Percentiles rank a stretch among this genome's conserved stretches.
These are phyloP conservation scores for Leccinum fuscescens DNA, from an alignment of 1,284 basidiomycete species.

Conservation along the genomic window DNA sequence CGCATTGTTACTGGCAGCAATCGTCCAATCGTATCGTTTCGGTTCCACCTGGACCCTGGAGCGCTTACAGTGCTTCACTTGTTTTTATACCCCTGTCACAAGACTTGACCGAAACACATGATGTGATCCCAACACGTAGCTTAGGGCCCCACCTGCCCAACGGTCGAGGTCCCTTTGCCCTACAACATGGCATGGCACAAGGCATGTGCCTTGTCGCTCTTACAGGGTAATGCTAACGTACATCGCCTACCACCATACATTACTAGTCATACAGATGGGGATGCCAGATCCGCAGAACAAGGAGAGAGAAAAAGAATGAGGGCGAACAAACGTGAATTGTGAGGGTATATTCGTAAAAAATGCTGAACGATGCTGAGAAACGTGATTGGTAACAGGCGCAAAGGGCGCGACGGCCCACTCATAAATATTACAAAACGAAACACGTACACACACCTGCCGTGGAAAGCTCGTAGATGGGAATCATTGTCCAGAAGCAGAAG, in stretches of 20 bases:
- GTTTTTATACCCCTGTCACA: neutral
- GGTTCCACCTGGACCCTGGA: neutral
- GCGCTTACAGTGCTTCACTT: neutral
- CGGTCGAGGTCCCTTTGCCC: constrained; percentile 9
- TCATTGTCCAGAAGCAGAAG: constrained; percentile 5
- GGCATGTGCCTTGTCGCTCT: constrained; percentile 14
- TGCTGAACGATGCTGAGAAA: constrained; percentile 20
- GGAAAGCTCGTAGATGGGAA: constrained; percentile 7
- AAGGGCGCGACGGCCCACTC: constrained; percentile 10
- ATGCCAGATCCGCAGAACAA: constrained; percentile 28
- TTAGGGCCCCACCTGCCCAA: constrained; percentile 10
- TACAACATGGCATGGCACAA: neutral
- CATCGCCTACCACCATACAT: constrained; percentile 13
- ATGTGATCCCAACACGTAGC: constrained; percentile 10
- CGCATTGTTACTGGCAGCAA: constrained; percentile 1
- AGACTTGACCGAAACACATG: neutral
- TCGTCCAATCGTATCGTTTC: neutral
- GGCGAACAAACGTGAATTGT: constrained; percentile 11
- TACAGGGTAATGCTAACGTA: constrained; percentile 15
- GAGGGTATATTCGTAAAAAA: constrained; percentile 19
- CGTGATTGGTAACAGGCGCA: constrained; percentile 9
- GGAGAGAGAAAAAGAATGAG: neutral
- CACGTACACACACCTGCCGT: constrained; percentile 9
- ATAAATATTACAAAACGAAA: constrained; percentile 27
- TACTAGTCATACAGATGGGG: constrained; percentile 27